Percentiles rank a stretch among this genome's conserved stretches.
phyloP scores from a whole-genome alignment of 2,329 filamentous ascomycete species.

The Beauveria sp. region DNA sequence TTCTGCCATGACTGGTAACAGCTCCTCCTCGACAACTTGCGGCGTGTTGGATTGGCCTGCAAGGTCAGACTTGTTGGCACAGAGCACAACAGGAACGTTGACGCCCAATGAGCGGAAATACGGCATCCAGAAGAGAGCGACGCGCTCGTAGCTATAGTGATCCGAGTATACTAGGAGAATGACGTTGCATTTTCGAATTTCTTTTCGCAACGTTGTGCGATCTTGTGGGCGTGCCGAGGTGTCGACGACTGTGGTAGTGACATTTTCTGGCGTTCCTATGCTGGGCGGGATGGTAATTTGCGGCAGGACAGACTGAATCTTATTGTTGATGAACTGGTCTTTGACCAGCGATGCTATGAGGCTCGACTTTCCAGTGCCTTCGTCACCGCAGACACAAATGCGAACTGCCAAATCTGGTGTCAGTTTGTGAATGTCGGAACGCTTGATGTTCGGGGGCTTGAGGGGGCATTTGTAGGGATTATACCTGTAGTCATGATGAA shows the following conservation, averaged over 20 bases:
- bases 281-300: slow-evolving; percentile 92
- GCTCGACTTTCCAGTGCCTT: slow-evolving; percentile 89
- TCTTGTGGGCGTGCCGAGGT: slow-evolving; percentile 94
- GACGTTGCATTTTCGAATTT: slow-evolving; percentile 94
- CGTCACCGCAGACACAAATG: slow-evolving; percentile 93
- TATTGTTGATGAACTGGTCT: slow-evolving; percentile 90
- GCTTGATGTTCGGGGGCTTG: neutral
- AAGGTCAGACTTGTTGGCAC: slow-evolving; percentile 95
- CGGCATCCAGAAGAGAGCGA: slow-evolving; percentile 96
- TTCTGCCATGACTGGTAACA: slow-evolving; percentile 96
- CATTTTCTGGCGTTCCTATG: slow-evolving; percentile 89
- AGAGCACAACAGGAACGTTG: slow-evolving; percentile 93
- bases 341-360: slow-evolving; percentile 94
- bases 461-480: neutral
- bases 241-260: slow-evolving; percentile 95
- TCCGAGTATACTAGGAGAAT: slow-evolving; percentile 96
- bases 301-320: slow-evolving; percentile 89
- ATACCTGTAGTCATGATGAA: slow-evolving; percentile 22
- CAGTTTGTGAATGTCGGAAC: neutral
- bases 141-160: slow-evolving; percentile 97
- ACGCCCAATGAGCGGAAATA: slow-evolving; percentile 97
- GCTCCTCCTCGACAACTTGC: slow-evolving; percentile 90
- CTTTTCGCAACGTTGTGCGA: slow-evolving; percentile 79
- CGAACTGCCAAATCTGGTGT: slow-evolving; percentile 50
- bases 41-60: slow-evolving; percentile 65